These are phyloP conservation scores for Chytriomyces confervae DNA, from an alignment of 192 early-diverging fungal species.

Conservation along the genomic window DNA sequence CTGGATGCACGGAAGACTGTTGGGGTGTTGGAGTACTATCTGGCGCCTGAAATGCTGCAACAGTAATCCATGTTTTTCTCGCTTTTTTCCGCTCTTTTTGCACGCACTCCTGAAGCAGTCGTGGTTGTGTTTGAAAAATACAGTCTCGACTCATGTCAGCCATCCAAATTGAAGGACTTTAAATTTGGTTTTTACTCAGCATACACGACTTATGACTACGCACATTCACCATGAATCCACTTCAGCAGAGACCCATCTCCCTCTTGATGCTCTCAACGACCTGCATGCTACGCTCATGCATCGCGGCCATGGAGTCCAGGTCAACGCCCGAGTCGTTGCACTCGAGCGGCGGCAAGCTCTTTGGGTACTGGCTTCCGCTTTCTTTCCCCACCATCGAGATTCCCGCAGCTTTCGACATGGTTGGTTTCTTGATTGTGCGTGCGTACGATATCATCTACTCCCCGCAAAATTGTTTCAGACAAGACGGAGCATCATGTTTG, in stretches of 20 bases:
- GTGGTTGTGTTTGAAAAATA: no score
- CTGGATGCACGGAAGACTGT: conserved; percentile 20
- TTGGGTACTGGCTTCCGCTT: not conserved
- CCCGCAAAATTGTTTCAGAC: not conserved
- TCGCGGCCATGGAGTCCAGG: conserved; percentile 4
- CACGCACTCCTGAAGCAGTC: no score
- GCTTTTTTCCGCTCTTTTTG: no score
- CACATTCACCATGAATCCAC: not conserved
- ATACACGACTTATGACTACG: no score
- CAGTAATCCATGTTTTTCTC: no score
- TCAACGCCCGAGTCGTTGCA: conserved; percentile 17
- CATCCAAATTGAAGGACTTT: no score
- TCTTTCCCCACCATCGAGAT: not conserved
- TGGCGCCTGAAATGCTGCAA: conserved; percentile 21
- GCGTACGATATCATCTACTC: conserved; percentile 25
- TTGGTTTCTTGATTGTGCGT: conserved; percentile 20
- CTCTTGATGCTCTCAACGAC: conserved; percentile 25
- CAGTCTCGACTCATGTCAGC: no score
- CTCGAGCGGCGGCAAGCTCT: not conserved
- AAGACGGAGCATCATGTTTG: not conserved
- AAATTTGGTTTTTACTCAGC: no score
- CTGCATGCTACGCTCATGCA: conserved; percentile 10
- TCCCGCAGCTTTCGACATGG: conserved; percentile 12
- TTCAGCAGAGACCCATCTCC: conserved; percentile 28
- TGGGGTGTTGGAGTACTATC: conserved; percentile 36